Percentiles rank a stretch among this genome's conserved stretches.
Evolutionary conservation across 1,284 basidiomycete genomes (phyloP).

Genomic region (Ustilago tritici): DNA sequence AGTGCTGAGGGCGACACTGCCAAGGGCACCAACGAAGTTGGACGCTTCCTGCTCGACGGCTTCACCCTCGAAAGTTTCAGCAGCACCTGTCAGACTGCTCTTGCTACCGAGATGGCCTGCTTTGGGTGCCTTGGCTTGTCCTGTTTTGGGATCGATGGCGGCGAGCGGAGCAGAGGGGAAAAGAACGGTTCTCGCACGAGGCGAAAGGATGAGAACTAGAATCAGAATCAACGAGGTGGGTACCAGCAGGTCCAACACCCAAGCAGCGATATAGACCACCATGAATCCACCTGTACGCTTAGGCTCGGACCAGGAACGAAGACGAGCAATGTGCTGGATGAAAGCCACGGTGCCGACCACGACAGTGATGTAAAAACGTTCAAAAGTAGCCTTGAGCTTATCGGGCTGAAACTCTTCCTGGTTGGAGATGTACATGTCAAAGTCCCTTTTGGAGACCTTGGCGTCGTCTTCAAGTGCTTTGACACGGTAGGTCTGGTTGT

Average conservation of each 20-base stretch:
- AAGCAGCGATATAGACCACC: constrained; percentile 47
- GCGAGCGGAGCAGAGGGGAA: constrained; percentile 74
- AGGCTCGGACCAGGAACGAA: constrained; percentile 74
- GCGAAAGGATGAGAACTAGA: constrained; percentile 72
- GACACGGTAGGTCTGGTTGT: constrained; percentile 72
- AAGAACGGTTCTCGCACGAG: constrained; percentile 71
- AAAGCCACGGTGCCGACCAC: constrained; percentile 72
- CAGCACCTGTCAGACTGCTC: constrained; percentile 53
- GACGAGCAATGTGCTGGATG: constrained; percentile 72
- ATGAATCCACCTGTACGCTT: constrained; percentile 71
- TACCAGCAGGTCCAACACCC: constrained; percentile 40
- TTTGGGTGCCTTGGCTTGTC: constrained; percentile 61
- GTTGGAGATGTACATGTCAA: constrained; percentile 72
- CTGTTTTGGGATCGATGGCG: constrained; percentile 67
- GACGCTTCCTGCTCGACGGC: constrained; percentile 72
- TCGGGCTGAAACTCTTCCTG: constrained; percentile 73
- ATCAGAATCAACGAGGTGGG: constrained; percentile 67
- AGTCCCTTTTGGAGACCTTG: constrained; percentile 41
- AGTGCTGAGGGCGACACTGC: constrained; percentile 70
- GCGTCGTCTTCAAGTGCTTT: constrained; percentile 62
- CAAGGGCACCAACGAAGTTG: constrained; percentile 71
- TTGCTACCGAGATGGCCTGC: constrained; percentile 64
- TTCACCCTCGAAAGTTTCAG: constrained; percentile 71
- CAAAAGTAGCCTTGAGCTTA: constrained; percentile 73
- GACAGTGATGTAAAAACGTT: constrained; percentile 73